These are phyloP conservation scores for Coprinopsis sp. DNA, from an alignment of 768 basidiomycete species.

Conservation along the genomic window DNA sequence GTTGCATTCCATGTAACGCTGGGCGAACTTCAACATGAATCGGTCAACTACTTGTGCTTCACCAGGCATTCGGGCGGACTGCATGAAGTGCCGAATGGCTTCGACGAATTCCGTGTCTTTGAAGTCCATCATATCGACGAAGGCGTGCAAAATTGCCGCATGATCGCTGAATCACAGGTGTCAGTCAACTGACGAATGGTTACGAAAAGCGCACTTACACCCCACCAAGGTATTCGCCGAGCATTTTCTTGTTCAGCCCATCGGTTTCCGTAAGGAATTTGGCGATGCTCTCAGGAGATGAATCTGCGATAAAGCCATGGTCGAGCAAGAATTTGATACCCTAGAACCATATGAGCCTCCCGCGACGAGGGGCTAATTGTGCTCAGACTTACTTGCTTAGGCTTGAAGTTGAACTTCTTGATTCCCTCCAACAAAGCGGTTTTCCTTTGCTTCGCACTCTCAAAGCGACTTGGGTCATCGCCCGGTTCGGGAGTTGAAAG, in stretches of 20 bases:
- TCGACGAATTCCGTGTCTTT: constrained; percentile 78
- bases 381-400: constrained; percentile 69
- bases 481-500: constrained; percentile 70
- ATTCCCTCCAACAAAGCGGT: constrained; percentile 92
- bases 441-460: constrained; percentile 95
- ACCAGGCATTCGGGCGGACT: constrained; percentile 94
- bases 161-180: constrained; percentile 62
- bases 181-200: background rate
- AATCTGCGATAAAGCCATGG: constrained; percentile 77
- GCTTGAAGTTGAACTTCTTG: constrained; percentile 97
- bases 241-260: constrained; percentile 91
- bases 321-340: constrained; percentile 88
- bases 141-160: constrained; percentile 94
- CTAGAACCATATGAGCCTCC: constrained; percentile 33
- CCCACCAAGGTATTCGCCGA: constrained; percentile 98
- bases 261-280: constrained; percentile 82
- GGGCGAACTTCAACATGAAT: constrained; percentile 98
- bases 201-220: constrained; percentile 51
- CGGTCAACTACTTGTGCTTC: constrained; percentile 99
- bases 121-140: constrained; percentile 91
- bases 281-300: constrained; percentile 73
- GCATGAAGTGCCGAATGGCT: constrained; percentile 84
- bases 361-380: background rate
- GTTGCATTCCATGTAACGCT: constrained; percentile 91
- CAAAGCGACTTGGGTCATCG: constrained; percentile 92